Base-by-base conservation (phyloP, 192 early-diverging fungal genomes). In the Backusella circina region DNA sequence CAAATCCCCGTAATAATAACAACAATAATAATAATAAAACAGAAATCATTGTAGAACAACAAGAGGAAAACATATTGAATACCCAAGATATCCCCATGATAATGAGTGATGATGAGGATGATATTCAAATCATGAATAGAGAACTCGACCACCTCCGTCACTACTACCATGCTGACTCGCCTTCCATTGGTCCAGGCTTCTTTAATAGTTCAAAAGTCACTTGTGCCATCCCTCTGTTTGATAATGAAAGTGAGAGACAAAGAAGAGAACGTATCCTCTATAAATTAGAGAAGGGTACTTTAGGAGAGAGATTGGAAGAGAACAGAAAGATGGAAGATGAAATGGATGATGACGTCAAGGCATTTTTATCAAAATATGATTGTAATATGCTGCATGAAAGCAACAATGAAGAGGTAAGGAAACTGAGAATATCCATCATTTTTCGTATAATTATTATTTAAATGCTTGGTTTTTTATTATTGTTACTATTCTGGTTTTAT, bases 1-100 rank as follows among this genome's bases (percentile, higher is more conserved):
- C 30, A 33, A 74, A 74, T 37, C 73, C 73, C 28, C 73, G 64
- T 61, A 61, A n/a, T 69, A 35, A 50, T 28, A 28, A 39, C 36
- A 32, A 28, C 64, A 30, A 15, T 44, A 18, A 2, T n/a, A n/a
- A n/a, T n/a, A 0, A 31, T 36, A 6, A 21, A 36, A 13, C n/a
- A n/a, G n/a, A n/a, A n/a, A n/a, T n/a, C n/a, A n/a, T n/a, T n/a
- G 33, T 66, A 12, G 26, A 73, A n/a, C 15, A 1, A 15, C 23
- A 33, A 21, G 71, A 72, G 13, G 23, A 12, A 28, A 26, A 4
- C 8, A 12, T 9, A 61, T 61, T 61, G 23, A 61, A 61, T 61
- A 61, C 54, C 8, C 54, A 61, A 61, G 54, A 32, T 8, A 37
- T 37, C 31, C 8, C 10, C 5, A 72, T 26, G 31, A 32, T 35